phyloP scores from a whole-genome alignment of 768 basidiomycete species.

The Austroboletus festivus region DNA sequence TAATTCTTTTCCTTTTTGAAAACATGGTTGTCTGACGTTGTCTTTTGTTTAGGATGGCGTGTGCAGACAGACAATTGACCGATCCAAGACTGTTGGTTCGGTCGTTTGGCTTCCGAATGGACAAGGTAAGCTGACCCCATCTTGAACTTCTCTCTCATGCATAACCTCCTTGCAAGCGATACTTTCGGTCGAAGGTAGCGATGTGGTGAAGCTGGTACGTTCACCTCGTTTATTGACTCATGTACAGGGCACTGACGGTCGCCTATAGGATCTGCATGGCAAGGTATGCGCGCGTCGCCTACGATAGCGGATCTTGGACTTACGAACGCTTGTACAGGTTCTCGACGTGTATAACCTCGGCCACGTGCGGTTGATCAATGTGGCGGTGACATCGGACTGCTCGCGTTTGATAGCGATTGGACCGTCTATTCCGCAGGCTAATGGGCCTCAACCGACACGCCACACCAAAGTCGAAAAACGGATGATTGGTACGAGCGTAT shows the following conservation, averaged over 20 bases:
- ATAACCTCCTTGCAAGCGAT: constrained; percentile 41
- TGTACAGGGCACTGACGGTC: neutral
- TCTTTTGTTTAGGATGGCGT: constrained; percentile 41
- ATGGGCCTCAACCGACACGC: constrained; percentile 43
- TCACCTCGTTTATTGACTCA: neutral
- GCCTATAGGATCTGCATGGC: constrained; percentile 40
- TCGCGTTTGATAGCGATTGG: constrained; percentile 47
- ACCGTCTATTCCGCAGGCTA: constrained; percentile 38
- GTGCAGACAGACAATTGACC: constrained; percentile 46
- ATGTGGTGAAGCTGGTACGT: constrained; percentile 44
- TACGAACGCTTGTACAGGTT: constrained; percentile 23
- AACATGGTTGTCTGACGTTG: neutral
- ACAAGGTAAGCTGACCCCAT: constrained; percentile 32
- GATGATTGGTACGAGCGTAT: constrained; percentile 48
- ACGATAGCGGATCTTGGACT: neutral
- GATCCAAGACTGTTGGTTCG: constrained; percentile 42
- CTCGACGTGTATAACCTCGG: constrained; percentile 41
- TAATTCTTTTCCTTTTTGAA: neutral
- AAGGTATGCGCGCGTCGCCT: constrained; percentile 22
- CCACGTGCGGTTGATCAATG: constrained; percentile 46
- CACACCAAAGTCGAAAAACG: constrained; percentile 50
- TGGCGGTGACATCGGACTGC: constrained; percentile 46
- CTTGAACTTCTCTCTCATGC: neutral
- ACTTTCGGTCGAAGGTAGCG: constrained; percentile 47
- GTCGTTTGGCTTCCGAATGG: constrained; percentile 49